These are phyloP conservation scores for Clonostachys byssicola DNA, from an alignment of 2,329 filamentous ascomycete genomes.

Conservation along the genomic window DNA sequence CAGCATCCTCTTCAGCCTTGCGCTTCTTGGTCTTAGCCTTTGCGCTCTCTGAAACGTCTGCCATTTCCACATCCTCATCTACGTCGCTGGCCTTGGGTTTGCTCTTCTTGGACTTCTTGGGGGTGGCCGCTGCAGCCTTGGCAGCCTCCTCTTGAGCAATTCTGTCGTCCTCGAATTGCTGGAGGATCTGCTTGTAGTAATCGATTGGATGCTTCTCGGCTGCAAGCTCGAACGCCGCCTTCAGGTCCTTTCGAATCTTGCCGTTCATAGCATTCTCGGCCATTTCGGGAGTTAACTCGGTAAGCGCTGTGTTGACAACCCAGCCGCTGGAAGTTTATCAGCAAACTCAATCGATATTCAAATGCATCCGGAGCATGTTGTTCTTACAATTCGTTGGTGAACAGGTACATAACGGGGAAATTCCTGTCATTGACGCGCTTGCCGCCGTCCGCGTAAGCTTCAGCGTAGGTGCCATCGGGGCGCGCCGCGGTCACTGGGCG, in stretches of 20 bases:
- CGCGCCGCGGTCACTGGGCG: conserved; percentile 82
- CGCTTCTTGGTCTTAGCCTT: conserved; percentile 75
- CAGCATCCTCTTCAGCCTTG: conserved; percentile 68
- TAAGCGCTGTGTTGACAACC: conserved; percentile 81
- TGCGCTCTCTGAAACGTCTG: conserved; percentile 40
- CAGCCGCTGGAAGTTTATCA: conserved; percentile 61
- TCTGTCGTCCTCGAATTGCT: conserved; percentile 63
- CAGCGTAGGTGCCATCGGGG: conserved; percentile 79
- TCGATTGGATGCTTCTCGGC: conserved; percentile 72
- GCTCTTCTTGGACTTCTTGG: conserved; percentile 35
- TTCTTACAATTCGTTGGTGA: conserved; percentile 95
- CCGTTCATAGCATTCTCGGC: conserved; percentile 65
- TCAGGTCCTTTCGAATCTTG: conserved; percentile 77
- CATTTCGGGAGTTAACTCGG: conserved; percentile 69
- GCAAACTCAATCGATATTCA: neutral
- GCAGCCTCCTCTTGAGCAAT: conserved; percentile 47
- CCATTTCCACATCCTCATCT: conserved; percentile 59
- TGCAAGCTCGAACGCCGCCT: conserved; percentile 76
- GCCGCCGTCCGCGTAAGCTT: conserved; percentile 82
- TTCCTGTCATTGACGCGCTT: conserved; percentile 82
- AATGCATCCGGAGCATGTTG: neutral
- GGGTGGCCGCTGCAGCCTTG: conserved; percentile 32
- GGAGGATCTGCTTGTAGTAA: conserved; percentile 79
- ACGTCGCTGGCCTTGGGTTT: conserved; percentile 51
- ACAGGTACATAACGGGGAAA: conserved; percentile 92